Evolutionary conservation across 345 rosid genomes (phyloP).

Genomic region (Triadica sebifera): DNA sequence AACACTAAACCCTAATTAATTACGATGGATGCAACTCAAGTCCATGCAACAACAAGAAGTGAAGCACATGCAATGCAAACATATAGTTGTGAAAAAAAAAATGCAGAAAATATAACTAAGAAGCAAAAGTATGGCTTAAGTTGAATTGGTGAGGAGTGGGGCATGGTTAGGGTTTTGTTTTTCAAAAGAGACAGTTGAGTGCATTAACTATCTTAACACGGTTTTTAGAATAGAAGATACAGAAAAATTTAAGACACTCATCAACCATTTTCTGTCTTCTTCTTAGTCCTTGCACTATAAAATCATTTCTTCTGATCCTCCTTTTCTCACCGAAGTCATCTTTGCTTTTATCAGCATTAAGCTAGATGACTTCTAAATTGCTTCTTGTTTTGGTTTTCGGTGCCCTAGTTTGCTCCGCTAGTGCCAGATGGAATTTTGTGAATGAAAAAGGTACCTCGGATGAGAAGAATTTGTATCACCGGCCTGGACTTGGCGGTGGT

Average conservation of each 20-base stretch:
- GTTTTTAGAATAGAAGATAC: constrained; percentile 16
- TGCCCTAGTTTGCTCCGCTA: constrained; percentile 16
- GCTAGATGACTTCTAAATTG: constrained; percentile 21
- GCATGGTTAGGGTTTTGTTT: constrained; percentile 10
- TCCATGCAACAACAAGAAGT: not conserved
- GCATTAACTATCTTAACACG: constrained; percentile 14
- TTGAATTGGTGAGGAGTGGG: constrained; percentile 6
- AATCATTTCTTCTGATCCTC: not conserved
- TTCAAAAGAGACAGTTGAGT: constrained; percentile 17
- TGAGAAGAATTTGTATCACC: constrained; percentile 15
- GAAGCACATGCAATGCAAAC: not conserved
- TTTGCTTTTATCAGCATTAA: not conserved
- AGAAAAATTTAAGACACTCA: constrained; percentile 7
- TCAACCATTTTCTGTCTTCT: not conserved
- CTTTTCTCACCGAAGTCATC: constrained; percentile 4
- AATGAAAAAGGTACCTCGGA: constrained; percentile 8
- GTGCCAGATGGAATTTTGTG: constrained; percentile 5
- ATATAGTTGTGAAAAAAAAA: not conserved
- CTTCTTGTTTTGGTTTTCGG: constrained; percentile 20
- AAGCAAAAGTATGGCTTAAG: not conserved
- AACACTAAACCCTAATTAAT: not conserved
- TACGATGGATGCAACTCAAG: not conserved
- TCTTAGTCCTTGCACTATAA: not conserved
- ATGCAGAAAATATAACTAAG: no score
- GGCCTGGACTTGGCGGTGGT: not conserved